These are phyloP conservation scores for Asterophora parasitica DNA, from an alignment of 768 basidiomycete species.

Conservation along the genomic window DNA sequence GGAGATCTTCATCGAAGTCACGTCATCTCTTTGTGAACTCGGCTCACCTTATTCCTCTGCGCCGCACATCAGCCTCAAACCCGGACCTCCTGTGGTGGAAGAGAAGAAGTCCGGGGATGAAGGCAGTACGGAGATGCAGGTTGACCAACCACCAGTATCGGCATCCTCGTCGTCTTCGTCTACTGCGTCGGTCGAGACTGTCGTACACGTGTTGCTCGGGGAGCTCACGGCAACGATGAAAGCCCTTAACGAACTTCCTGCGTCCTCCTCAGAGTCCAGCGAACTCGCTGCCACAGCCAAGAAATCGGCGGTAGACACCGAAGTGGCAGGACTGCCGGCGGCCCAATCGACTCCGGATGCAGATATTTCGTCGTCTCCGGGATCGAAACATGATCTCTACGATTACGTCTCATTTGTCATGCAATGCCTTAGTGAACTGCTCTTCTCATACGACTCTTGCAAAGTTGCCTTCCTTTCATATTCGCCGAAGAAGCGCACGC, in stretches of 20 bases:
- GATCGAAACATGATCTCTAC: slow-evolving; percentile 25
- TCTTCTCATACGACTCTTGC: slow-evolving; percentile 91
- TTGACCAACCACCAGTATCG: slow-evolving; percentile 34
- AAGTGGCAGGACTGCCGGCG: neutral
- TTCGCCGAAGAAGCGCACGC: slow-evolving; percentile 58
- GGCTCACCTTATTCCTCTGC: slow-evolving; percentile 54
- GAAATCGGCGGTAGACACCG: neutral
- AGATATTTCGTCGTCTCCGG: slow-evolving; percentile 3
- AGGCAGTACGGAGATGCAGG: slow-evolving; percentile 49
- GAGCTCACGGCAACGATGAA: slow-evolving; percentile 67
- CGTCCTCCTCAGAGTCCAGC: slow-evolving; percentile 8
- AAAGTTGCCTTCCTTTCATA: slow-evolving; percentile 85
- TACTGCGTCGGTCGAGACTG: slow-evolving; percentile 49
- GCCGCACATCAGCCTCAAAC: slow-evolving; percentile 57
- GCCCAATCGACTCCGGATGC: slow-evolving; percentile 1
- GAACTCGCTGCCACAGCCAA: neutral
- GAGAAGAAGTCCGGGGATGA: slow-evolving; percentile 22
- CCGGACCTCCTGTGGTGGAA: slow-evolving; percentile 24
- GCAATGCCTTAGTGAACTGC: slow-evolving; percentile 86
- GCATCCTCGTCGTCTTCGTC: slow-evolving; percentile 16
- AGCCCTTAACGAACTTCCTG: slow-evolving; percentile 29
- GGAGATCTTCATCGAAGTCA: slow-evolving; percentile 66
- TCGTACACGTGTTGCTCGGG: slow-evolving; percentile 64
- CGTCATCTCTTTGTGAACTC: slow-evolving; percentile 68
- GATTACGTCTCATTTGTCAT: slow-evolving; percentile 78